Evolutionary conservation across 2,329 filamentous ascomycete genomes (phyloP), one percentile per base, ranked within the genome.

Genomic region (Basipetospora chlamydospora): DNA sequence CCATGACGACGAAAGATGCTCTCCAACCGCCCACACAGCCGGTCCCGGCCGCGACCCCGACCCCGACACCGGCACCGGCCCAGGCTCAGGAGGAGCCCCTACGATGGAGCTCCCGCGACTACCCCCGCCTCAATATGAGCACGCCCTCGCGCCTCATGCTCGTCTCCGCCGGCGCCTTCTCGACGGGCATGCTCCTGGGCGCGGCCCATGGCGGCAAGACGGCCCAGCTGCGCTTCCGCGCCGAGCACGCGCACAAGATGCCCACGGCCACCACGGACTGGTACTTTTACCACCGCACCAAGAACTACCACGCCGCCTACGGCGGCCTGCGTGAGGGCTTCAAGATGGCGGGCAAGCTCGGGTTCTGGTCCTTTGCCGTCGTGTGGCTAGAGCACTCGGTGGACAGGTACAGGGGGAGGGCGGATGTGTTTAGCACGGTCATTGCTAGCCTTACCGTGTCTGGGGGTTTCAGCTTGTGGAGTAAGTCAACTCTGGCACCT

Each of bases 251-350:
- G 1, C 90, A 98, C 64, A 82, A 88, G 45, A 75, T 95, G 43
- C 90, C 90, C 15, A 77, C 73, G 3, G 78, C 78, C 1, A 77
- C 83, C 18, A 74, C 77, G 2, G 88, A 86, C 13, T 98, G 90
- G 90, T 98, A 88, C 54, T 72, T 96, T n/a, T 98, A 98, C 58
- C 88, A 96, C 64, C 95, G 95, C 60, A 84, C 77, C 53, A 96
- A 96, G 59, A 96, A 94, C 58, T 96, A 98, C 61, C 76, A 85
- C 49, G 71, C 80, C 35, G 77, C 83, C 48, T 69, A 80, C 16
- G 82, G 80, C 5, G 88, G 81, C 1, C 62, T 92, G 13, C 73
- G 73, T 36, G 85, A 93, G 49, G 90, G 85, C 0, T 47, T 84
- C 34, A 76, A 70, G 45, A 83, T 90, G 67, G 86, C 80, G 2